A percentile compares a stretch with the other conserved stretches of the same genome.
phyloP scores from a whole-genome alignment of 2,329 filamentous ascomycete species.

The Aspergillus candidus region DNA sequence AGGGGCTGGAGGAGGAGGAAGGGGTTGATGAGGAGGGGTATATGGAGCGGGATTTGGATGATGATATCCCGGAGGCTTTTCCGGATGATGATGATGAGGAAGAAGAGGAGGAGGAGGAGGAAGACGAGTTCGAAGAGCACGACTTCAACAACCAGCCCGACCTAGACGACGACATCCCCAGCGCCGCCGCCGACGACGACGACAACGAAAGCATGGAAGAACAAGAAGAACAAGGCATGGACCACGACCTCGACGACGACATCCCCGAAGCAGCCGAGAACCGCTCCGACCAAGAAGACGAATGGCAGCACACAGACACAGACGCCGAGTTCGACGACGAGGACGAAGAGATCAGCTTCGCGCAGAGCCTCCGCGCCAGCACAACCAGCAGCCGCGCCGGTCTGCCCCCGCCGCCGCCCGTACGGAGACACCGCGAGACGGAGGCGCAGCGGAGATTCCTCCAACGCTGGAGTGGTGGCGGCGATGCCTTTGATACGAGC shows the following conservation, averaged over 20 bases:
- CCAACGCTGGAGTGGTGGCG: constrained; percentile 35
- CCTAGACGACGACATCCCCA: constrained; percentile 57
- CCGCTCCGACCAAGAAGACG: constrained; percentile 44
- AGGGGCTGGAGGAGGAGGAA: constrained; percentile 47
- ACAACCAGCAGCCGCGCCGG: constrained; percentile 26
- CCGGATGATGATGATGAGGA: constrained; percentile 38
- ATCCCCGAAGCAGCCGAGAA: constrained; percentile 55
- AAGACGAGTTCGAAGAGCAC: constrained; percentile 20
- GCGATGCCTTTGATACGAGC: constrained; percentile 32
- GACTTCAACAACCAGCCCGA: constrained; percentile 42
- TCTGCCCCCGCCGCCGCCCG: constrained; percentile 25
- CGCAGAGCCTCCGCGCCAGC: constrained; percentile 27
- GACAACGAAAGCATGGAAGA: constrained; percentile 45
- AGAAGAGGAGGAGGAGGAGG: constrained; percentile 33
- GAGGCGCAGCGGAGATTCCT: constrained; percentile 36
- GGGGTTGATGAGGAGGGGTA: constrained; percentile 46
- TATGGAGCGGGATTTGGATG: constrained; percentile 61
- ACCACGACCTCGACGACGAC: constrained; percentile 64
- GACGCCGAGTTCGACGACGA: constrained; percentile 55
- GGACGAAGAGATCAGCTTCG: constrained; percentile 29
- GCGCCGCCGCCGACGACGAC: constrained; percentile 38
- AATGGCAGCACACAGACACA: constrained; percentile 73
- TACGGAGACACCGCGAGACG: constrained; percentile 26
- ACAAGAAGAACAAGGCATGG: constrained; percentile 48
- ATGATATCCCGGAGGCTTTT: constrained; percentile 63